Evolutionary conservation across 2,329 filamentous ascomycete species (phyloP), one percentile per base, ranked within the genome.

Genomic region (Chaetomium sp.): DNA sequence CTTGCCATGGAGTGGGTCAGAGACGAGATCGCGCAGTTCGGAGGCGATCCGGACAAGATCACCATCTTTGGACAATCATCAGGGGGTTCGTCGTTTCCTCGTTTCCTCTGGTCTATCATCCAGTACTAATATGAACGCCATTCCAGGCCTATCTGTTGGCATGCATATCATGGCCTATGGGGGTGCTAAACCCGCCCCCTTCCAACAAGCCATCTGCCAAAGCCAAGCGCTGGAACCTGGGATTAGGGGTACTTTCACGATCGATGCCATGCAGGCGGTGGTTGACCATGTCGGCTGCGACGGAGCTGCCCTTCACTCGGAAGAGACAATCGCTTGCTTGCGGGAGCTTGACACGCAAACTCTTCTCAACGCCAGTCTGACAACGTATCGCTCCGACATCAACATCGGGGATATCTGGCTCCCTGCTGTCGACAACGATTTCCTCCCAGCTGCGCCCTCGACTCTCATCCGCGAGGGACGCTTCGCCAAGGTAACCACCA

Each of bases 121-220:
- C n/a, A n/a, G 6, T 42, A 42, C 57, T 53, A 16, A 53, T 47
- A 53, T 31, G 6, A 16, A 7, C 19, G 16, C 19, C 16, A 38
- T n/a, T 13, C 33, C 16, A 57, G 60, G 60, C 21, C 60, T 62
- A 1, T 45, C 60, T 1, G 60, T 62, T 5, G 54, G 60, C 29
- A 35, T 74, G 51, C 74, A 76, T 7, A 57, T 72, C 6, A 60
- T 74, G 67, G 64, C 72, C 1, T 75, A 71, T 49, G 74, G 70
- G 5, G 74, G 74, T 9, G 67, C 72, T 63, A 58, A 71, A 35
- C 75, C 74, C 0, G 73, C 74, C 1, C 75, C 75, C 1, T 77
- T 77, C 38, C 71, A 70, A 1, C 71, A 72, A 50, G 70, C 63
- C 1, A 62, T 62, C 53, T 57, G 53, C 23, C 53, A 62, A 19